Conservation (phyloP, 352 stramenopile species). For the Phytopythium mirpurense region DNA sequence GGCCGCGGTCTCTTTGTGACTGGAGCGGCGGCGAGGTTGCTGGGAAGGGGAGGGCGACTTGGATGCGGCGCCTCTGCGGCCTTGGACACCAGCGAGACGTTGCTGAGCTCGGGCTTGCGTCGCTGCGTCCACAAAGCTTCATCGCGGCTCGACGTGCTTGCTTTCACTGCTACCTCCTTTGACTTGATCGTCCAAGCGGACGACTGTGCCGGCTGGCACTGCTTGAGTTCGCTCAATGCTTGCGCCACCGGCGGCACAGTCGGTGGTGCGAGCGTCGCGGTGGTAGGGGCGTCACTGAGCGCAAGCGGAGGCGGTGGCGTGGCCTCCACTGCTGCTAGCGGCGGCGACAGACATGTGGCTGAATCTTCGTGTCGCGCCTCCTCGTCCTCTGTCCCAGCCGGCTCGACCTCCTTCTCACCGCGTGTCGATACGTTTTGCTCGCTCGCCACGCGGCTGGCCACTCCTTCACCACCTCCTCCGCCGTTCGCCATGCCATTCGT, state of each 20-base stretch:
- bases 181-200: background rate
- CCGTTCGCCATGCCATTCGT: background rate
- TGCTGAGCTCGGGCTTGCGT: background rate
- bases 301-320: background rate
- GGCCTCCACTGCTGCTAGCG: background rate
- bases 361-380: background rate
- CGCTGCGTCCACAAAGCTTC: background rate
- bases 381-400: background rate
- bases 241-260: background rate
- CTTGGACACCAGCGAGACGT: background rate
- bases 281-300: background rate
- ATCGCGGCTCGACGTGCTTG: too few species aligned
- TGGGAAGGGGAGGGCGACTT: background rate
- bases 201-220: background rate
- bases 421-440: background rate
- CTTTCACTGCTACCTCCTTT: background rate
- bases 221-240: background rate
- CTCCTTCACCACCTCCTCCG: background rate
- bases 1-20: conserved; percentile 9
- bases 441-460: background rate
- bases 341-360: conserved; percentile 3
- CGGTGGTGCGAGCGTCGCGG: too few species aligned
- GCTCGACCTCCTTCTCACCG: background rate
- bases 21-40: background rate
- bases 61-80: too few species aligned